Conservation (phyloP, 1,284 basidiomycete genomes). For the Ceratobasidium papillatum region DNA sequence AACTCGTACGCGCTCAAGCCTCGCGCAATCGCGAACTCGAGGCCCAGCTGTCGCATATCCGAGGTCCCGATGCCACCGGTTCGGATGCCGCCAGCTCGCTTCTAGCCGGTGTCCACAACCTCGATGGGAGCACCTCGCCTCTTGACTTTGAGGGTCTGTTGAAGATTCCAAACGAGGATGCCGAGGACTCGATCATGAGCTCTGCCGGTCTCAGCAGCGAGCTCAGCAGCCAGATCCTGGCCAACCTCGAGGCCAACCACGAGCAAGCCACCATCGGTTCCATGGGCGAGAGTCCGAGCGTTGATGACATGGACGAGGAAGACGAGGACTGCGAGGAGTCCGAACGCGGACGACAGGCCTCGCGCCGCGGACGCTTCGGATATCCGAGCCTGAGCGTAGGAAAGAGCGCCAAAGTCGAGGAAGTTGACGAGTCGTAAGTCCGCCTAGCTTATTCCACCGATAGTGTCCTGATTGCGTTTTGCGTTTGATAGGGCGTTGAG, state of each 20-base stretch:
- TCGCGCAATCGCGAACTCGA: constrained; percentile 80
- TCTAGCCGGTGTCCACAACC: background rate
- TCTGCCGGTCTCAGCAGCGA: background rate
- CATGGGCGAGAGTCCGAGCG: constrained; percentile 7
- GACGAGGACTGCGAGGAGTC: constrained; percentile 12
- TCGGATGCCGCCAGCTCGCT: background rate
- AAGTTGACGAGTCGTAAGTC: constrained; percentile 34
- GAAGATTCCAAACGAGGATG: constrained; percentile 17
- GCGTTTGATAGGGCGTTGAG: constrained; percentile 20
- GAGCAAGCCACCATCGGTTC: background rate
- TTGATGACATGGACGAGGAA: constrained; percentile 19
- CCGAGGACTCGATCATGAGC: constrained; percentile 9
- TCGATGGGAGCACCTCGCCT: background rate
- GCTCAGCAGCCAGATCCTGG: constrained; percentile 19
- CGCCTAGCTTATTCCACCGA: background rate
- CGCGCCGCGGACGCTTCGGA: constrained; percentile 16
- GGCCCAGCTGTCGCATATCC: constrained; percentile 59
- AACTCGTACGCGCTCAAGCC: constrained; percentile 80
- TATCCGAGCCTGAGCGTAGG: constrained; percentile 15
- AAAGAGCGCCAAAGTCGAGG: constrained; percentile 31
- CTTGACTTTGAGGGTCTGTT: constrained; percentile 17
- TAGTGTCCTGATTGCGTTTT: background rate
- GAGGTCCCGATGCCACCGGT: constrained; percentile 7
- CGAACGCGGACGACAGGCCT: constrained; percentile 18
- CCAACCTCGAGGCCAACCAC: constrained; percentile 17